A percentile compares a stretch with the other conserved stretches of the same genome.
These are phyloP conservation scores for Fusarium sp. DNA, from an alignment of 2,329 filamentous ascomycete species.

Conservation along the genomic window DNA sequence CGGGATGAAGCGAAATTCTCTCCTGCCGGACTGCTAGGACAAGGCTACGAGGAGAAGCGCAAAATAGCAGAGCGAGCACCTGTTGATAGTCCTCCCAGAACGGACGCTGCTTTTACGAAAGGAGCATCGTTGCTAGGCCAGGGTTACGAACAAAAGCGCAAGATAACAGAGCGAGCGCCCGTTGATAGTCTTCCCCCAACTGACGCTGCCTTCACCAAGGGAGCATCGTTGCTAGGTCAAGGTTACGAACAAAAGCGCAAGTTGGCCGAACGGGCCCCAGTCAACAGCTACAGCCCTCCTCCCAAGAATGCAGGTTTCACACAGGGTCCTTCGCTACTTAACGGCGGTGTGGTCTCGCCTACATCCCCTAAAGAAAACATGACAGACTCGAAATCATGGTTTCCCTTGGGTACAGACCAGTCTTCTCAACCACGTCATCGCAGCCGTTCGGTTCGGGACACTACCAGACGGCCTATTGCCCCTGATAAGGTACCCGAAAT, in stretches of 20 bases:
- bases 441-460: conserved; percentile 45
- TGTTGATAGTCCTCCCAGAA: conserved; percentile 46
- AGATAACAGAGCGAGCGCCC: conserved; percentile 49
- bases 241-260: conserved; percentile 64
- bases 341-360: conserved; percentile 52
- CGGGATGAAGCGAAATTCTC: conserved; percentile 62
- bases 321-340: conserved; percentile 71
- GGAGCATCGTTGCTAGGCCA: conserved; percentile 70
- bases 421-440: conserved; percentile 51
- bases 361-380: conserved; percentile 46
- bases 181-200: conserved; percentile 47
- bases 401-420: conserved; percentile 57
- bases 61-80: conserved; percentile 53
- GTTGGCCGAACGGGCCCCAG: conserved; percentile 47
- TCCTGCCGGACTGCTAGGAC: conserved; percentile 66
- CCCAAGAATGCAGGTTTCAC: conserved; percentile 62
- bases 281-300: conserved; percentile 46
- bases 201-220: conserved; percentile 66
- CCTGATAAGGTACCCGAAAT: conserved; percentile 50
- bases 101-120: conserved; percentile 64
- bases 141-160: conserved; percentile 63
- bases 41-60: conserved; percentile 62
- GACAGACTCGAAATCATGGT: conserved; percentile 54
- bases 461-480: conserved; percentile 42
- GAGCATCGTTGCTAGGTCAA: conserved; percentile 68